phyloP scores from a whole-genome alignment of 495 filamentous ascomycete genomes.

The Penicillium steckii region DNA sequence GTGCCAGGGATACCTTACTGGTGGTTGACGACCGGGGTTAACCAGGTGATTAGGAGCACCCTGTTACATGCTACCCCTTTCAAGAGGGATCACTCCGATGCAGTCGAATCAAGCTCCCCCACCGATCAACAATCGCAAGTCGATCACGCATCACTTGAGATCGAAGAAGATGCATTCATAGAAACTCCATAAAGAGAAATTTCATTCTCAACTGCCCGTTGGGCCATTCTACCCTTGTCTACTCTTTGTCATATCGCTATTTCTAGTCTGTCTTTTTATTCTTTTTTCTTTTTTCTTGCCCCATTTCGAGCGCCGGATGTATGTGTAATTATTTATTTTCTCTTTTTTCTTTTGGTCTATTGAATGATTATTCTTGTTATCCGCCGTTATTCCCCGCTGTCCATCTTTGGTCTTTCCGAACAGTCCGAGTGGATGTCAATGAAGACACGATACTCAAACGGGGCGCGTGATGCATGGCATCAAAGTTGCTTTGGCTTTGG shows the following conservation, averaged over 20 bases:
- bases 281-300: conserved; percentile 7
- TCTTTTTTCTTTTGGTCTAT: conserved; percentile 8
- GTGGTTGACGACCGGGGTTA: background rate
- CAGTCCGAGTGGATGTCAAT: conserved; percentile 39
- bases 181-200: conserved; percentile 10
- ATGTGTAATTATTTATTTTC: background rate
- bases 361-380: background rate
- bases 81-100: conserved; percentile 10
- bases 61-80: background rate
- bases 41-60: background rate
- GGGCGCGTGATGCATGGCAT: conserved; percentile 27
- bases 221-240: conserved; percentile 6
- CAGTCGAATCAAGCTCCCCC: conserved; percentile 16
- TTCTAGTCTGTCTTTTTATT: background rate
- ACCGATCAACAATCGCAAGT: background rate
- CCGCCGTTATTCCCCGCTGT: background rate
- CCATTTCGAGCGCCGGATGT: background rate
- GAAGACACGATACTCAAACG: conserved; percentile 33
- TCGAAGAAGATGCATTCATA: background rate
- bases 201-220: conserved; percentile 18
- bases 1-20: background rate
- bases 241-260: background rate
- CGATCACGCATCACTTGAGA: background rate
- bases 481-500: conserved; percentile 7
- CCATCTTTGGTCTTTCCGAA: conserved; percentile 25